Percentiles rank a stretch among this genome's conserved stretches.
phyloP scores from a whole-genome alignment of 2,329 filamentous ascomycete species.

The Hypomyces rosellus region DNA sequence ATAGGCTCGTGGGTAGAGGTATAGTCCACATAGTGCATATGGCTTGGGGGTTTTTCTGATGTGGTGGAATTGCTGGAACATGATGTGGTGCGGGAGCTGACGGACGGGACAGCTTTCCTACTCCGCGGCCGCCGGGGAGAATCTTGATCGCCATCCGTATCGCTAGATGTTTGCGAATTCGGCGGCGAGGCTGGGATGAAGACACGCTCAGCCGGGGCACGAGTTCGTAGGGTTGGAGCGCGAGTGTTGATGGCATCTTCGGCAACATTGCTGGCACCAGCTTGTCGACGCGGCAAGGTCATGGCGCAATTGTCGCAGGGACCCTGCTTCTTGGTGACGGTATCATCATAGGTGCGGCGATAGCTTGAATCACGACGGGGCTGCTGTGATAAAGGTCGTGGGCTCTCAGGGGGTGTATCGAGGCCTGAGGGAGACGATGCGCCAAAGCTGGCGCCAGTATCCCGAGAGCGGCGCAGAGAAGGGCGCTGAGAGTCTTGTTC shows the following conservation, averaged over 20 bases:
- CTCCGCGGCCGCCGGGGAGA: conserved; percentile 29
- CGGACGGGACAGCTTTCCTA: conserved; percentile 39
- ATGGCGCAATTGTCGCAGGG: conserved; percentile 65
- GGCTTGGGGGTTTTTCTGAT: conserved; percentile 39
- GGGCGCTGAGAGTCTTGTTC: conserved; percentile 41
- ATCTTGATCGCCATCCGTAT: conserved; percentile 48
- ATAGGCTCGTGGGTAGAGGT: conserved; percentile 62
- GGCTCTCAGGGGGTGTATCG: conserved; percentile 55
- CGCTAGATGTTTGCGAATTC: conserved; percentile 45
- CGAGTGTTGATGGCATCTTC: conserved; percentile 32
- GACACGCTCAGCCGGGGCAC: conserved; percentile 54
- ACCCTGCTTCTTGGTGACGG: conserved; percentile 56
- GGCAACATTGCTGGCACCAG: conserved; percentile 19
- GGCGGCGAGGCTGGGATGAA: conserved; percentile 47
- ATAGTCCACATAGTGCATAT: conserved; percentile 61
- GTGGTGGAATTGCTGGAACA: conserved; percentile 48
- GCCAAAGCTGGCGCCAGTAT: conserved; percentile 21
- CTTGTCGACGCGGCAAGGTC: conserved; percentile 45
- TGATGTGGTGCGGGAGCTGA: conserved; percentile 39
- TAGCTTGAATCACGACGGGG: conserved; percentile 53
- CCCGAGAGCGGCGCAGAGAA: conserved; percentile 35
- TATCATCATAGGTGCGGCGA: conserved; percentile 57
- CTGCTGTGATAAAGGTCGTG: conserved; percentile 35
- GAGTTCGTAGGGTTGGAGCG: conserved; percentile 54
- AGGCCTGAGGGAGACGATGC: conserved; percentile 36